Base-by-base conservation (phyloP, 257 asterid species). In the Solanum bulbocastanum region DNA sequence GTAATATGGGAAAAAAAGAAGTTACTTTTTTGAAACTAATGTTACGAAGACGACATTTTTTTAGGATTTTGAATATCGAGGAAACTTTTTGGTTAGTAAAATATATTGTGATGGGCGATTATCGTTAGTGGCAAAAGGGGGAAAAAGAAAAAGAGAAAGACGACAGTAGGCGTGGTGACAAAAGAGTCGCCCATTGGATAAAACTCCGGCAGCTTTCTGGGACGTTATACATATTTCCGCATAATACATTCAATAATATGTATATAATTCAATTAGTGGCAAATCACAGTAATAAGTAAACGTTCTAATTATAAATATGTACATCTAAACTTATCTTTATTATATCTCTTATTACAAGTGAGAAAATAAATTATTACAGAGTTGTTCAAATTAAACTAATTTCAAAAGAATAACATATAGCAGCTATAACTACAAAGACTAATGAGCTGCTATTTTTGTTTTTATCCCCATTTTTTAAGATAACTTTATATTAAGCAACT, bases 81-180 rank as follows among this genome's bases (percentile, higher is more conserved):
- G 69, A 20, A 82, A 10, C 69, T 49, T 82, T 82, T 10, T 82
- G 12, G 86, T 49, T 71, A 83, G 86, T 72, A 52, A 73, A 73
- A 89, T 11, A 76, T 36, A 27, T 72, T 32, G 27, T 6, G 33
- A 22, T 37, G 27, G 69, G 13, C 42, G 30, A 46, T 82, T 82
- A 49, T 16, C 42, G 85, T 82, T 56, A 62, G 88, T 81, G 71
- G 89, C 23, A 81, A 32, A 81, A 87, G n/a, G 39, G 79, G 89
- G 15, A 66, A 32, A 81, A 87, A 40, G 39, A 25, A 27, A 20
- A 42, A 62, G 75, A 76, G 9, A 85, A 22, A 32, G 68, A 74
- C 16, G 65, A 33, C 65, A 14, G 84, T 46, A 36, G 13, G 78
- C 83, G 84, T 25, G 56, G 87, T 18, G 20, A 84, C 56, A 58